Evolutionary conservation across 305 asterid genomes (phyloP), one percentile per base, ranked within the genome.

Genomic region (Solanum chacoense): DNA sequence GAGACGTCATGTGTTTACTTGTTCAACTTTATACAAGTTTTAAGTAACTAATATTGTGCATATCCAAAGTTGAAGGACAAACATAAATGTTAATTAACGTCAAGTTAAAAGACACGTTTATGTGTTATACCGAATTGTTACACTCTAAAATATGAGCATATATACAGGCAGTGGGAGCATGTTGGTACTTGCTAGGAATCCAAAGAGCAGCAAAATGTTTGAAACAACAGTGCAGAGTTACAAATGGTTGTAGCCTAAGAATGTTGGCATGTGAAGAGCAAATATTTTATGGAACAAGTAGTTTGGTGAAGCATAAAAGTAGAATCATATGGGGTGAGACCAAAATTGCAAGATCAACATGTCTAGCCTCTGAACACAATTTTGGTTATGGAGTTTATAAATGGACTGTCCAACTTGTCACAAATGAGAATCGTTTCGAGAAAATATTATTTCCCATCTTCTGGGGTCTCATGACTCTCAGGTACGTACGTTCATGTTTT

Each of bases 381-480:
- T 95, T 91, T 84, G 91, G 91, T 90, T 96, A 96, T 42, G 99
- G 99, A 55, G 98, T 94, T 91, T 98, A 95, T 79, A 96, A 96
- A 92, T 98, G 99, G 99, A 95, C 98, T 11, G 98, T 96, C 76
- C 99, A 98, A 90, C 98, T 98, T 65, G 91, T 98, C 76, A 91
- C 96, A 2, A 96, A 98, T n/a, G 92, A 92, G 74, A 98, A 91
- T 71, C 98, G 99, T 50, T 73, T 96, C 81, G 99, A 98, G 95
- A 98, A 98, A 89, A 92, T 98, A 32, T 87, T 98, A 72, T 95
- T 98, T 88, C 99, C 99, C 28, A 95, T 98, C 38, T 97, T 98
- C 38, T 97, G 99, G 99, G 99, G 98, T 84, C 98, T 98, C 69
- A 98, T 96, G 99, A 96, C 99, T 79, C 93, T 98, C 8, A 98